A percentile compares a stretch with the other conserved stretches of the same genome.
phyloP scores from a whole-genome alignment of 2,329 filamentous ascomycete genomes.

The Magnaporthiopsis incrustans region DNA sequence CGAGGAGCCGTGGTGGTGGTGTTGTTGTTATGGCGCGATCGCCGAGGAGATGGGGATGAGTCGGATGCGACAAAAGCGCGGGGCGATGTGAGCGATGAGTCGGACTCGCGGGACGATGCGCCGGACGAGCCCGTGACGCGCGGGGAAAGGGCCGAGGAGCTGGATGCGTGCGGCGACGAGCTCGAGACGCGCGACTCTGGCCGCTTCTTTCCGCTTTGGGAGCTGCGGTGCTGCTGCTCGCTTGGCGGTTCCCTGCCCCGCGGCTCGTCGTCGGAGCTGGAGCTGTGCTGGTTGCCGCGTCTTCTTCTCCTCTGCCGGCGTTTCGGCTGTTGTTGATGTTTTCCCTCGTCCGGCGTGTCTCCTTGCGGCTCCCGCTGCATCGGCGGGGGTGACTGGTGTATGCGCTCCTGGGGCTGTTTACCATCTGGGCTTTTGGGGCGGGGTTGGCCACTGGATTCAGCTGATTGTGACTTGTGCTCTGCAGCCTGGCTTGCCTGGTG shows the following conservation, averaged over 20 bases:
- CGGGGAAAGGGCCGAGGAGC: neutral
- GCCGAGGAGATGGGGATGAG: neutral
- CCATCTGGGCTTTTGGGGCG: neutral
- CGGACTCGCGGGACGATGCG: neutral
- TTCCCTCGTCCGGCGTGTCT: neutral
- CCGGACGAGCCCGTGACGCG: neutral
- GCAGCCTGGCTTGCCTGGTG: neutral
- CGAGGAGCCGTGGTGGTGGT: neutral
- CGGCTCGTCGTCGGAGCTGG: neutral
- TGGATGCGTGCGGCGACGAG: neutral
- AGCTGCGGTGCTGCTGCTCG: neutral
- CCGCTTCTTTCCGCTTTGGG: neutral
- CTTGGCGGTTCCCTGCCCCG: neutral
- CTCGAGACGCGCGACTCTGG: neutral
- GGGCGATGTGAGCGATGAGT: neutral
- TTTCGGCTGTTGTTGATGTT: neutral
- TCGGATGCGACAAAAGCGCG: neutral
- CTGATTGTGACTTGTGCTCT: neutral
- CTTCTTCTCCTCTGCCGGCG: slow-evolving; percentile 1
- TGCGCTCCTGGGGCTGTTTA: neutral
- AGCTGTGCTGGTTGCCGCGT: slow-evolving; percentile 5
- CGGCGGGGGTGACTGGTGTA: neutral
- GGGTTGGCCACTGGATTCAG: neutral
- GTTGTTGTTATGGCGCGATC: neutral
- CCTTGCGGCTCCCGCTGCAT: neutral